Evolutionary conservation across 495 filamentous ascomycete species (phyloP).

Genomic region (Lasiosphaeriaceae sp.): DNA sequence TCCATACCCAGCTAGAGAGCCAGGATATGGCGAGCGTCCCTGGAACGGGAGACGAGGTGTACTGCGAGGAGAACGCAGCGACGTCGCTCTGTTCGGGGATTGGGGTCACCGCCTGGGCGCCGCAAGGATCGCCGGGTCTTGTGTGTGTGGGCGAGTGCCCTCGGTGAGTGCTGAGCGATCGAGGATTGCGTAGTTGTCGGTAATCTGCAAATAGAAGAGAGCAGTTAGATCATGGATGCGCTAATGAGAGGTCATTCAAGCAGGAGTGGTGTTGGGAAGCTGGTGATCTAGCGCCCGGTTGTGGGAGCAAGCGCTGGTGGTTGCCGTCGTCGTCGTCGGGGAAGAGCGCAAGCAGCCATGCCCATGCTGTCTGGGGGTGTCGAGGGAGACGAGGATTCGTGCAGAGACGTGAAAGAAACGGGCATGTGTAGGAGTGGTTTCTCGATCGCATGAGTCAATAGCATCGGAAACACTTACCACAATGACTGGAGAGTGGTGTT

Average conservation of each 20-base stretch:
- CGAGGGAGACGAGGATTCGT: background rate
- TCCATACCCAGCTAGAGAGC: slow-evolving; percentile 14
- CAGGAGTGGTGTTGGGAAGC: background rate
- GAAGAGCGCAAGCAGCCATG: slow-evolving; percentile 14
- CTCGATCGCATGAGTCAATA: slow-evolving; percentile 36
- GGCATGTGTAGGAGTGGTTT: slow-evolving; percentile 6
- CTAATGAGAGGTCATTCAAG: background rate
- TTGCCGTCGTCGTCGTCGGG: background rate
- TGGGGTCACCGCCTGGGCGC: slow-evolving; percentile 19
- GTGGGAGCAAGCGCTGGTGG: background rate
- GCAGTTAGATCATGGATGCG: background rate
- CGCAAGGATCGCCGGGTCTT: background rate
- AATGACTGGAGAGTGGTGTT: slow-evolving; percentile 30
- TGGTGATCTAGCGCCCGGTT: background rate
- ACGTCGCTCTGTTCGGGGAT: slow-evolving; percentile 12
- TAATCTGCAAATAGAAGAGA: background rate
- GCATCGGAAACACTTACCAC: slow-evolving; percentile 37
- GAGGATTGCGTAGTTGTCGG: slow-evolving; percentile 1
- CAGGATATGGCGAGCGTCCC: slow-evolving; percentile 1
- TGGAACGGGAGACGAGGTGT: background rate
- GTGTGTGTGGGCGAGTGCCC: background rate
- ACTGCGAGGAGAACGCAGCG: slow-evolving; percentile 3
- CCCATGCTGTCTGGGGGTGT: background rate
- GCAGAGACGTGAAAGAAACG: slow-evolving; percentile 17
- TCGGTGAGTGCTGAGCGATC: background rate